These are phyloP conservation scores for Polysphondylium violaceum DNA, from an alignment of 78 protist species.

Conservation along the genomic window DNA sequence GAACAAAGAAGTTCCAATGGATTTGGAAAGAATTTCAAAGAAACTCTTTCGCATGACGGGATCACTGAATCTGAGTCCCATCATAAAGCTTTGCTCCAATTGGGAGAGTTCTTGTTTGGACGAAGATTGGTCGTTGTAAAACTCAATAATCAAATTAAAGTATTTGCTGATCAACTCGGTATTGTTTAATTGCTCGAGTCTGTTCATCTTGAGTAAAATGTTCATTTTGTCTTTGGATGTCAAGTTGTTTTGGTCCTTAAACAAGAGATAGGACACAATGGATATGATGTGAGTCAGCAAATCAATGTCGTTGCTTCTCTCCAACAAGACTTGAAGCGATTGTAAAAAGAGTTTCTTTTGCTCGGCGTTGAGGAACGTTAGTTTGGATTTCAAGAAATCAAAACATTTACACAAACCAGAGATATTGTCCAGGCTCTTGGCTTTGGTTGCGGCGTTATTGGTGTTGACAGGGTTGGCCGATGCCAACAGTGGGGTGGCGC, in stretches of 20 bases:
- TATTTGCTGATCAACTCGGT: slow-evolving; percentile 1
- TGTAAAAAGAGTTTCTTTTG: slow-evolving; percentile 44
- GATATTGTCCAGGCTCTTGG: slow-evolving; percentile 33
- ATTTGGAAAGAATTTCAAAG: slow-evolving; percentile 5
- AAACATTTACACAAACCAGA: slow-evolving; percentile 26
- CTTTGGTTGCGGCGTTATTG: neutral
- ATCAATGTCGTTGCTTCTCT: slow-evolving; percentile 35
- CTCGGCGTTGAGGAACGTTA: slow-evolving; percentile 46
- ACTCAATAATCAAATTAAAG: slow-evolving; percentile 34
- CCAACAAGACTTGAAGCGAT: slow-evolving; percentile 50
- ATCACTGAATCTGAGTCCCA: slow-evolving; percentile 80
- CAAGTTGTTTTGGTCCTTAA: neutral
- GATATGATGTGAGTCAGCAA: slow-evolving; percentile 36
- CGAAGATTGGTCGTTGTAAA: slow-evolving; percentile 29
- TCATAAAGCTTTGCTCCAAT: slow-evolving; percentile 80
- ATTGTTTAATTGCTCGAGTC: slow-evolving; percentile 49
- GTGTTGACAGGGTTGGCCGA: neutral
- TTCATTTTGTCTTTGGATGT: slow-evolving; percentile 68
- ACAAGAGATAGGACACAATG: slow-evolving; percentile 42
- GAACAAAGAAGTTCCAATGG: slow-evolving; percentile 4
- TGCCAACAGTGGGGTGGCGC: neutral
- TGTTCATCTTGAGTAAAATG: slow-evolving; percentile 61
- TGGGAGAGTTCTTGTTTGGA: slow-evolving; percentile 53
- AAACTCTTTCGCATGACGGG: slow-evolving; percentile 46
- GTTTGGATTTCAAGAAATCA: slow-evolving; percentile 22